Evolutionary conservation across 2,329 filamentous ascomycete genomes (phyloP), one percentile per base, ranked within the genome.

Genomic region (Xylariaceae sp.): DNA sequence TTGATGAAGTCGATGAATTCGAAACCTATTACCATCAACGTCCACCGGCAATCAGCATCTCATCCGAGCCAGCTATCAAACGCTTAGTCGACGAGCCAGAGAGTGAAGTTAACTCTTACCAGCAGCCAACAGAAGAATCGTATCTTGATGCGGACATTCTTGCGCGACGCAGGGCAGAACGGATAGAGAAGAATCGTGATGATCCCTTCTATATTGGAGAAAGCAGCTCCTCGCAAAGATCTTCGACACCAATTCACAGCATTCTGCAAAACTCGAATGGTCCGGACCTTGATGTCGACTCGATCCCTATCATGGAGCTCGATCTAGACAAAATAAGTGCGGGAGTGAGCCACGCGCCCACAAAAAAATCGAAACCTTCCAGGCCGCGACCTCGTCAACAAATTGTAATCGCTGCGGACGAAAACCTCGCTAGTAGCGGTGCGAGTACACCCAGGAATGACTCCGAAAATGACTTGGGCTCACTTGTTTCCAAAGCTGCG

Each of bases 221-320:
- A 19, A 71, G 73, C 7, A 73, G 73, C 36, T 76, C 75, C 22
- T 75, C 73, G 1, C 83, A 82, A 4, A 82, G 83, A 33, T 80
- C 81, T 6, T 87, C 87, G 0, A 93, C 89, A 1, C 89, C 89
- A 0, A 85, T 94, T 45, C 88, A 93, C 64, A 88, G 83, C 58
- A 90, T 94, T 51, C 75, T 89, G 3, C 80, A 83, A 53, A 84
- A 79, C 52, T 84, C 83, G 51, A 92, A 93, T 65, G 87, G 86
- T 2, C 84, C 87, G 2, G 87, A 89, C 42, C 75, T 97, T 9
- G 93, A 99, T 66, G 87, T 99, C 41, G 94, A 99, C 70, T 83
- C 90, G 2, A 99, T 99, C 62, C 94, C 94, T 2, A 93, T 99
- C 63, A 94, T 99, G 84, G 86, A 96, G 66, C 79, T 99, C 43